Base-by-base conservation (phyloP, 2,329 filamentous ascomycete genomes). In the Waltergamsia citrina region DNA sequence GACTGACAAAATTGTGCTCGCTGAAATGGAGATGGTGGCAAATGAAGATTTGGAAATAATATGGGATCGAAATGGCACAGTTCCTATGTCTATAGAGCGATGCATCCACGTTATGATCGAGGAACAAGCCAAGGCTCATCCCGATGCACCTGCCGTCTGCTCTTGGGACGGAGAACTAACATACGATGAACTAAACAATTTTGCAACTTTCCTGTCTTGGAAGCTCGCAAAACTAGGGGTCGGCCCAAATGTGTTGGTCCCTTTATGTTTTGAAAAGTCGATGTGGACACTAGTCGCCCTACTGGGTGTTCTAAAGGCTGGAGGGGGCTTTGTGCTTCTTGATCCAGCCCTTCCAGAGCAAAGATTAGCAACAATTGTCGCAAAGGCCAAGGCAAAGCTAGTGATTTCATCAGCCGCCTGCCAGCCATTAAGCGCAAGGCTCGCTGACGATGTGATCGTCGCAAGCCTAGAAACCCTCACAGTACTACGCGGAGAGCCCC, bases 241-340 rank as follows among this genome's bases (percentile, higher is more conserved):
- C 15, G 30, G 37, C 8, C 41, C 42, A 2, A 51, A 46, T 21
- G 34, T 34, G 1, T 23, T 50, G 1, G 47, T 58, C 5, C 53
- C 53, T 1, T 38, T 60, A 11, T 52, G 47, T 31, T 58, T 59
- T 29, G 52, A 57, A 17, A 62, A 60, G 41, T 58, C 54, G 5
- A 45, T 41, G 26, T 61, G 52, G 52, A 45, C 46, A 1, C 34
- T 48, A n/a, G 44, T 59, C 4, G 48, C 51, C 1, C 50, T 57
- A 36, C 33, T 60, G 7, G 52, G 40, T 9, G 46, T 59, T 1
- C 36, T 59, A 28, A 58, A 54, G 34, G 49, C 56, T 24, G 56
- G 55, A 7, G 53, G 36, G 14, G 46, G 46, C 7, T 50, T 50
- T 29, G 41, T 45, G 12, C 51, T 54, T 0, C 40, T 63, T 3